A percentile compares a stretch with the other conserved stretches of the same genome.
Evolutionary conservation across 352 stramenopile species (phyloP).

Genomic region (Phytophthora uliginosa): DNA sequence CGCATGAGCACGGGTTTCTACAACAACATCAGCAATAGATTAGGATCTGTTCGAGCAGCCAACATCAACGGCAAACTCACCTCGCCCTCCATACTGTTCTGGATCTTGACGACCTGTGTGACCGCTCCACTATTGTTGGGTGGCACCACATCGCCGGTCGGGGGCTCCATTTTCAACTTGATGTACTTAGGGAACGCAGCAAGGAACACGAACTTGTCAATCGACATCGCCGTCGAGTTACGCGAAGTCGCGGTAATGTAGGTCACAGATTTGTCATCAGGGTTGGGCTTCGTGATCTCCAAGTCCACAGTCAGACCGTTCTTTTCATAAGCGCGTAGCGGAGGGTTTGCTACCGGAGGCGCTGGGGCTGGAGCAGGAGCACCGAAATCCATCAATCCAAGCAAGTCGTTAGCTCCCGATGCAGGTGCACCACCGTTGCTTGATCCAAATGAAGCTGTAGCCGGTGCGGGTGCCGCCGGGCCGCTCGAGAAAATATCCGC

Average conservation of each 20-base stretch:
- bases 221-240: conserved; percentile 89
- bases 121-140: conserved; percentile 82
- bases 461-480: conserved; percentile 34
- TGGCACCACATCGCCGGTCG: conserved; percentile 93
- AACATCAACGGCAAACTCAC: conserved; percentile 38
- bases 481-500: conserved; percentile 94
- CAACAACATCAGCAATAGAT: conserved; percentile 24
- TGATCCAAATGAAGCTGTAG: conserved; percentile 23
- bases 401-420: conserved; percentile 52
- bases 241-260: conserved; percentile 94
- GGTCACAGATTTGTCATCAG: conserved; percentile 93
- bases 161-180: conserved; percentile 98
- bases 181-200: conserved; percentile 98
- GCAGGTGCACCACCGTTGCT: conserved; percentile 23
- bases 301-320: conserved; percentile 95
- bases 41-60: conserved; percentile 2
- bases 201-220: conserved; percentile 96
- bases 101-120: conserved; percentile 97
- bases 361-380: conserved; percentile 33
- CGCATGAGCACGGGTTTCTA: conserved; percentile 92
- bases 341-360: conserved; percentile 51
- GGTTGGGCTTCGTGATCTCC: conserved; percentile 94
- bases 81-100: conserved; percentile 96
- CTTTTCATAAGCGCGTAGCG: conserved; percentile 96
- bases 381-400: conserved; percentile 86